Base-by-base conservation (phyloP, 2,329 filamentous ascomycete species). In the Lecanicillium sp. region DNA sequence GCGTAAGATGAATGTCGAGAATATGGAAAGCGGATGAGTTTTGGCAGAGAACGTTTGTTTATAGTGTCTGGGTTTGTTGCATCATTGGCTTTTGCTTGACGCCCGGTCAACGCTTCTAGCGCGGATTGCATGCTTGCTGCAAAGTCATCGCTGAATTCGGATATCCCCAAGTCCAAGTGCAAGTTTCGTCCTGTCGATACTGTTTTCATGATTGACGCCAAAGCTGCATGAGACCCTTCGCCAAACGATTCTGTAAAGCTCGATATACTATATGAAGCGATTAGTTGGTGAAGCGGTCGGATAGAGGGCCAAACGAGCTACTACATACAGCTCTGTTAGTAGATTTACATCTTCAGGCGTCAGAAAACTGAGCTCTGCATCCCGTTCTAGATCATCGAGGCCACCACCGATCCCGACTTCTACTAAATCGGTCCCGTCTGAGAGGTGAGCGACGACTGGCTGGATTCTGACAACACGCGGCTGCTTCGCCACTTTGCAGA, bases 1-100 rank as follows among this genome's bases (percentile, higher is more conserved):
- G 68, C 64, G 43, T 92, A 90, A 0, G 86, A 94, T 0, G 90
- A 94, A 57, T 96, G 90, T 1, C 90, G 75, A 1, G 90, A 90
- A 53, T 89, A 95, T 0, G 89, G 85, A 48, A 95, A 95, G 0
- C 55, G 62, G 3, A 80, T 74, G 0, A 52, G 51, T 11, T 49
- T 61, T 0, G 70, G 61, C 3, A 74, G 51, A 0, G 22, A 6
- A 25, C 22, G 22, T 11, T 25, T 6, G 11, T 25, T 7, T 25
- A 25, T 11, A 7, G 22, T 25, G 7, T 25, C 22, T 11, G 22
- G 22, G 6, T 6, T 25, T 11, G 22, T 11, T 25, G 22, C 7
- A 5, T 7, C 4, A 5, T n/a, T n/a, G 4, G 7, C 7, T 29
- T 13, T 12, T 18, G n/a, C 2, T 29, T 11, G n/a, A n/a, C n/a